Evolutionary conservation across 1,284 basidiomycete genomes (phyloP), one percentile per base, ranked within the genome.

Genomic region (Leccinum pallidistipes): DNA sequence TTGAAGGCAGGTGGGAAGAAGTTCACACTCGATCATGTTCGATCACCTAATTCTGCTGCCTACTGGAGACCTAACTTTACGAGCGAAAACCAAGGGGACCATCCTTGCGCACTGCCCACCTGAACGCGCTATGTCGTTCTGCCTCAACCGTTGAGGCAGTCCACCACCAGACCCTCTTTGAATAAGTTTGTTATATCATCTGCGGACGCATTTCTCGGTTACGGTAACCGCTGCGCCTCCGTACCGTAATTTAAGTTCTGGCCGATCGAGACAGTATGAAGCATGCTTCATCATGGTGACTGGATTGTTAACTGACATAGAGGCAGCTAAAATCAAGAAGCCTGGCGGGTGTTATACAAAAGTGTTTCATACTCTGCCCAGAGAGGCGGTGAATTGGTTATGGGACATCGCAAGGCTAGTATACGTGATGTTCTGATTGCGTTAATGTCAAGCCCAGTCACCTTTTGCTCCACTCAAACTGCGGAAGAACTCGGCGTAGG

Each of bases 401-500:
- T 40, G 7, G 38, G 18, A 10, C 18, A 27, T 49, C 18, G 34
- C 31, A 21, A 52, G 18, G 57, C 54, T 45, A 11, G 16, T 21
- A 24, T n/a, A 27, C 16, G n/a, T n/a, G 16, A 34, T 11, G 29
- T 43, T 10, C 11, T 10, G 8, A 18, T 40, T n/a, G 38, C 16
- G 12, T 43, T 3, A n/a, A 43, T 7, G 18, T 73, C 66, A 74
- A 40, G 57, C 55, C 63, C 66, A 73, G n/a, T 65, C 71, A 32
- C 66, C 67, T 53, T 74, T 74, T 36, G 70, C 62, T 7, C 81
- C 81, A 62, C 88, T 86, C 60, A 97, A 75, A 70, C 93, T 94
- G 43, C 92, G 82, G 83, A 97, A 97, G 80, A 95, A 99, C 76
- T 97, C 95, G 14, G 92, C 90, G 73, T 99, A 99, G 0, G 97